Evolutionary conservation across 768 basidiomycete species (phyloP).

Genomic region (Termitomyces sp.): DNA sequence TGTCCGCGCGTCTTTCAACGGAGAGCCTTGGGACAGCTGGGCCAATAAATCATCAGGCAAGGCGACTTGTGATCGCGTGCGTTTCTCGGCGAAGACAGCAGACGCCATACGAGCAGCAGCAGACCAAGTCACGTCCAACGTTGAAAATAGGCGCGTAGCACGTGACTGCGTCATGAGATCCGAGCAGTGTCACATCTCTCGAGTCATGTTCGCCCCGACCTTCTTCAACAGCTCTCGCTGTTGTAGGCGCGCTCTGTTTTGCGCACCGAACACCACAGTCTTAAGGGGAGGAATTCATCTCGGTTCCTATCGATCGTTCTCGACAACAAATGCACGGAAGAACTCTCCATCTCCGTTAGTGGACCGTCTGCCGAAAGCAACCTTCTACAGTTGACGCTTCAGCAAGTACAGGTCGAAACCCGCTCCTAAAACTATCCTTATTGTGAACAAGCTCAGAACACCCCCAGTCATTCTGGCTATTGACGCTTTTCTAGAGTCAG

Average conservation of each 20-base stretch:
- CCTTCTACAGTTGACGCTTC: constrained; percentile 19
- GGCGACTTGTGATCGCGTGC: constrained; percentile 49
- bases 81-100: constrained; percentile 24
- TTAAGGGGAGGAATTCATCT: not conserved
- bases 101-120: not conserved
- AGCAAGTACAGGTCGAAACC: constrained; percentile 33
- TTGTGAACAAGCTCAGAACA: constrained; percentile 79
- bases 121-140: constrained; percentile 10
- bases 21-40: constrained; percentile 38
- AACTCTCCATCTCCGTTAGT: constrained; percentile 11
- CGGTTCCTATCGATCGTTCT: not conserved
- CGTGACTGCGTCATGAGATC: too few relatives aligned
- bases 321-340: constrained; percentile 6
- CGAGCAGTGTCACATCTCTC: too few relatives aligned
- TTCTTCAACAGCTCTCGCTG: not conserved
- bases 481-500: constrained; percentile 65
- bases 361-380: not conserved
- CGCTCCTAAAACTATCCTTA: constrained; percentile 59
- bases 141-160: constrained; percentile 26
- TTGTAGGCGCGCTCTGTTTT: constrained; percentile 1
- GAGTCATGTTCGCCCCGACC: constrained; percentile 10
- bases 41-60: constrained; percentile 41
- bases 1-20: constrained; percentile 47
- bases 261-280: not conserved
- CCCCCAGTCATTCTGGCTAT: constrained; percentile 74